A percentile compares a stretch with the other conserved stretches of the same genome.
These are phyloP conservation scores for Warburgia ugandensis DNA, from an alignment of 164 flowering plant species.

Conservation along the genomic window DNA sequence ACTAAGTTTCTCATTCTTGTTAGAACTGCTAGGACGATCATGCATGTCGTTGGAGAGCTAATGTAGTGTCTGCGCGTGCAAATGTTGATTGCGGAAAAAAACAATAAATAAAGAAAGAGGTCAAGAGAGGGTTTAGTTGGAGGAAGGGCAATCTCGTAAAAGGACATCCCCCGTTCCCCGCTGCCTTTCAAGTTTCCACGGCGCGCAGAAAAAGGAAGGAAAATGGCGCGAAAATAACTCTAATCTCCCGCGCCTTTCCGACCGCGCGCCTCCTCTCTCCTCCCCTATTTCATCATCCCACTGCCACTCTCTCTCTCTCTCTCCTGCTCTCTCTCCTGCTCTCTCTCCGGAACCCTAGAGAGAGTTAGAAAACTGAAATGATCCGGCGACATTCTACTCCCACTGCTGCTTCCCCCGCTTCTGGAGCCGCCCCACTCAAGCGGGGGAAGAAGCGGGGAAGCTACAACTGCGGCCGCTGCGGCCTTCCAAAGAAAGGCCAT, in stretches of 20 bases:
- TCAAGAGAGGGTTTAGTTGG: too few relatives aligned
- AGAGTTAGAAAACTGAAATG: conserved; percentile 5
- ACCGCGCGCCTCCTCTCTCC: conserved; percentile 5
- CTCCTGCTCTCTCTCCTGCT: conserved; percentile 1
- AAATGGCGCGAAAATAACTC: conserved; percentile 34
- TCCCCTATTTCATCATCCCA: conserved; percentile 8
- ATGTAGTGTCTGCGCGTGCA: too few relatives aligned
- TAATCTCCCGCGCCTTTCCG: conserved; percentile 38
- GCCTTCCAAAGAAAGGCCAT: conserved; percentile 88
- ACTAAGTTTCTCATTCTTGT: too few relatives aligned
- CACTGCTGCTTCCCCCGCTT: conserved; percentile 14
- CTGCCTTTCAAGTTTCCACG: background rate
- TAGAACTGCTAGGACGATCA: too few relatives aligned
- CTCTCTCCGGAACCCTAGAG: conserved; percentile 1
- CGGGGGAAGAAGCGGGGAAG: conserved; percentile 67
- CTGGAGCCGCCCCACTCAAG: conserved; percentile 15
- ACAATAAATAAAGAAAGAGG: too few relatives aligned
- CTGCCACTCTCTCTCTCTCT: conserved; percentile 4
- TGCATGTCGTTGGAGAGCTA: too few relatives aligned
- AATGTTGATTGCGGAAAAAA: too few relatives aligned
- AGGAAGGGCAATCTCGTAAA: background rate
- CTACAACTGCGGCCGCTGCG: conserved; percentile 90
- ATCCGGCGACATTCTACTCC: conserved; percentile 26
- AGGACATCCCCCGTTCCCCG: background rate
- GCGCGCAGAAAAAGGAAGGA: background rate